Percentiles rank a stretch among this genome's conserved stretches.
Conservation (phyloP, 2,329 filamentous ascomycete species). For the Talaromyces amestolkiae region DNA sequence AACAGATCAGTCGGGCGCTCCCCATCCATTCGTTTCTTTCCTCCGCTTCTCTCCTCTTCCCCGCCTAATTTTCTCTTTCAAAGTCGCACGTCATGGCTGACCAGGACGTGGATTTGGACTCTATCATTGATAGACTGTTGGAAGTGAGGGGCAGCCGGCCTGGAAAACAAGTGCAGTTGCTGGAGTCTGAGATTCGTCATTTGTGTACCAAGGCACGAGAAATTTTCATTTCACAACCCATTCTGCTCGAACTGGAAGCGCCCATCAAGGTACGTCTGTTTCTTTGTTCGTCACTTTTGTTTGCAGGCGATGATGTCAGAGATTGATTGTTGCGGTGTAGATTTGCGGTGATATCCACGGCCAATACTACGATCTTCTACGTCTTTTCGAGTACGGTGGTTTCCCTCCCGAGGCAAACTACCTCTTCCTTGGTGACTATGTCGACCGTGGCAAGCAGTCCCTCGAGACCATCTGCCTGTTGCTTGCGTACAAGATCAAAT, state of each 20-base stretch:
- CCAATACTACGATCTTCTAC: slow-evolving; percentile 96
- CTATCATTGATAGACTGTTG: slow-evolving; percentile 96
- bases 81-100: slow-evolving; percentile 62
- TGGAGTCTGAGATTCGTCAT: slow-evolving; percentile 93
- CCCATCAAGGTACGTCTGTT: slow-evolving; percentile 82
- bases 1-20: not conserved
- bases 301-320: not conserved
- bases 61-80: slow-evolving; percentile 23
- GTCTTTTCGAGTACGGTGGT: slow-evolving; percentile 96
- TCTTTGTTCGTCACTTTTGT: not conserved
- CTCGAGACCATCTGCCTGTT: slow-evolving; percentile 97
- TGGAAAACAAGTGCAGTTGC: slow-evolving; percentile 95
- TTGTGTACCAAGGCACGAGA: slow-evolving; percentile 98
- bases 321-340: slow-evolving; percentile 47
- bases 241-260: slow-evolving; percentile 93
- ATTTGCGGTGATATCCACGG: slow-evolving; percentile 99
- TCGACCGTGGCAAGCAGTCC: slow-evolving; percentile 98
- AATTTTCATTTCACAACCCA: slow-evolving; percentile 99
- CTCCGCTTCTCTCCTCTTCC: slow-evolving; percentile 26
- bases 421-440: slow-evolving; percentile 98
- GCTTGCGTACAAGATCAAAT: slow-evolving; percentile 99
- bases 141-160: slow-evolving; percentile 97
- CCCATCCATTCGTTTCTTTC: not conserved
- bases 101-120: slow-evolving; percentile 94
- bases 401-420: slow-evolving; percentile 99